A percentile compares a stretch with the other conserved stretches of the same genome.
phyloP scores from a whole-genome alignment of 2,329 filamentous ascomycete species.

The Sporothrix humicola region DNA sequence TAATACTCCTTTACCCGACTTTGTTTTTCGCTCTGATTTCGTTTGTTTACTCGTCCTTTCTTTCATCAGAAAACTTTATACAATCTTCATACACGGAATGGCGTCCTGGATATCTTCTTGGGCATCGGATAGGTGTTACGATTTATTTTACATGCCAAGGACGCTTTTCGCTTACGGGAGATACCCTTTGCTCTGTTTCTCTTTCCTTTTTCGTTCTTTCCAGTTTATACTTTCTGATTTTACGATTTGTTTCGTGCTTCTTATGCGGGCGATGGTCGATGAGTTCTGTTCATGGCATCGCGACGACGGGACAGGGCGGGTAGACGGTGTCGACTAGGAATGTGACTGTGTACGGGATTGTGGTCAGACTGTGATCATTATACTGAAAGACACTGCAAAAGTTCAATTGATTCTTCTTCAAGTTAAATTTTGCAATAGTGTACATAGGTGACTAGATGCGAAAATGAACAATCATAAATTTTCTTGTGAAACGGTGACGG shows the following conservation, averaged over 20 bases:
- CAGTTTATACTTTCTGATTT: not conserved
- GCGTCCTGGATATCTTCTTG: too few species aligned
- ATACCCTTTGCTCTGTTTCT: not conserved
- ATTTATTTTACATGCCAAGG: not conserved
- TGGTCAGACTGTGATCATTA: not conserved
- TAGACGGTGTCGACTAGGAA: not conserved
- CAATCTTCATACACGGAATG: too few species aligned
- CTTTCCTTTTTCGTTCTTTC: not conserved
- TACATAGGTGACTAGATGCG: too few species aligned
- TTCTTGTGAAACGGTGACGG: too few species aligned
- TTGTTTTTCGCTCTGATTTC: too few species aligned
- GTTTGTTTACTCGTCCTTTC: too few species aligned
- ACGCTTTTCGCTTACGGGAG: not conserved
- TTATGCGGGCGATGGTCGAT: not conserved
- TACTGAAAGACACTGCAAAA: not conserved
- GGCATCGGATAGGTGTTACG: too few species aligned
- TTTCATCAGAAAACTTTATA: too few species aligned
- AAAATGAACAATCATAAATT: too few species aligned
- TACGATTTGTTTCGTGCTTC: conserved; percentile 11
- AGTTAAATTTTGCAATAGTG: too few species aligned
- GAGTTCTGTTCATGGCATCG: not conserved
- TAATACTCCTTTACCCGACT: too few species aligned
- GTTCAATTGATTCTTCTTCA: not conserved
- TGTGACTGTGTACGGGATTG: not conserved
- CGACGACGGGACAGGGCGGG: not conserved